Evolutionary conservation across 805 yeast species (phyloP).

Genomic region (Ogataea salicorniae): DNA sequence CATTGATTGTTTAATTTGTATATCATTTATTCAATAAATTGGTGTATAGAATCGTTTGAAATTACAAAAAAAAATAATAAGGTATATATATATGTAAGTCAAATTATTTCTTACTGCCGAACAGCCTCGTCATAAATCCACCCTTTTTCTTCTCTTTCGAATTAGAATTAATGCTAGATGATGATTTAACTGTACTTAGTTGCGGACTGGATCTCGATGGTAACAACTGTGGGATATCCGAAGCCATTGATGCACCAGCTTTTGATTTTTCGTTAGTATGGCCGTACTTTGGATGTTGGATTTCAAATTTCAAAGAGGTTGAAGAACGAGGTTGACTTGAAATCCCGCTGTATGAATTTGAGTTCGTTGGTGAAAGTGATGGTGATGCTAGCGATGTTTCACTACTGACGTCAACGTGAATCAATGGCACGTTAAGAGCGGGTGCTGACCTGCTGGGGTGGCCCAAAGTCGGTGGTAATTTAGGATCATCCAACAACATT

Average conservation of each 20-base stretch:
- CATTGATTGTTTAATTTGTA: too few species aligned
- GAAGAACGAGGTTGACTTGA: constrained; percentile 17
- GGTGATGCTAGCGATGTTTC: neutral
- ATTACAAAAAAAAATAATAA: too few species aligned
- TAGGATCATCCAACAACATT: constrained; percentile 24
- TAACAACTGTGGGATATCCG: neutral
- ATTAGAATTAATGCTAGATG: neutral
- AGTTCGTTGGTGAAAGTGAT: neutral
- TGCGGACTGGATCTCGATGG: constrained; percentile 5
- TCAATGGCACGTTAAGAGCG: constrained; percentile 7
- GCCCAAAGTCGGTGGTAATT: constrained; percentile 1
- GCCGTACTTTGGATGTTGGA: constrained; percentile 18
- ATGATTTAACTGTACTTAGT: constrained; percentile 5
- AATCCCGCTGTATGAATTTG: constrained; percentile 5
- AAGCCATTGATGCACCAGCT: neutral
- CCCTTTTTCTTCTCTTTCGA: constrained; percentile 9
- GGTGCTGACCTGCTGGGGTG: too few species aligned
- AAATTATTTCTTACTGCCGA: constrained; percentile 10
- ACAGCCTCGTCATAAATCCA: constrained; percentile 18
- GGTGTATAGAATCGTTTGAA: too few species aligned
- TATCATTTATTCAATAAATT: too few species aligned
- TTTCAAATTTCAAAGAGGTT: constrained; percentile 20
- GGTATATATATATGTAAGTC: too few species aligned
- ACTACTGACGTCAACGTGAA: constrained; percentile 8
- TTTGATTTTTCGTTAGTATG: neutral